phyloP scores from a whole-genome alignment of 2,329 filamentous ascomycete genomes.

The Hawksworthiomyces lignivorus region DNA sequence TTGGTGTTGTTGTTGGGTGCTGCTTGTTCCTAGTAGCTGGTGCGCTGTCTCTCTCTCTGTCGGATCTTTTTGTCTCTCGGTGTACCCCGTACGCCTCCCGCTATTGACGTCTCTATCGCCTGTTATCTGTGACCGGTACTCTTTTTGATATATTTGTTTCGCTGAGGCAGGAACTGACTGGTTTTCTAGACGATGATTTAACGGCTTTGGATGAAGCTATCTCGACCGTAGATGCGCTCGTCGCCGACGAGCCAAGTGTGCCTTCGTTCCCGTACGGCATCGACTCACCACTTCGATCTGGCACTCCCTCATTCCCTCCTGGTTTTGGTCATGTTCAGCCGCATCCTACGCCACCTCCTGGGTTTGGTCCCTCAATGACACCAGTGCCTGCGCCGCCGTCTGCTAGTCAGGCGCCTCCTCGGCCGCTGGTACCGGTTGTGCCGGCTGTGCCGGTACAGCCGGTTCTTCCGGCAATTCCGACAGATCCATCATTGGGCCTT shows the following conservation, averaged over 20 bases:
- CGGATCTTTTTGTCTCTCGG: not conserved
- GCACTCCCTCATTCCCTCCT: slow-evolving; percentile 31
- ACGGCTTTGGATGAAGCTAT: slow-evolving; percentile 53
- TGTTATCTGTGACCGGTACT: slow-evolving; percentile 13
- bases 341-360: slow-evolving; percentile 22
- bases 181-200: slow-evolving; percentile 53
- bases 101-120: slow-evolving; percentile 21
- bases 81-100: not conserved
- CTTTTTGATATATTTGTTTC: slow-evolving; percentile 30
- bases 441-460: not conserved
- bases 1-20: not conserved
- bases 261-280: slow-evolving; percentile 8
- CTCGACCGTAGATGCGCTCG: slow-evolving; percentile 59
- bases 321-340: slow-evolving; percentile 29
- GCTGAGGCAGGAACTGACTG: not conserved
- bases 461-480: too few species aligned
- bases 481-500: too few species aligned
- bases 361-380: slow-evolving; percentile 12
- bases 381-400: not conserved
- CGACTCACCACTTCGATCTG: slow-evolving; percentile 23
- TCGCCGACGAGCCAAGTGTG: slow-evolving; percentile 46
- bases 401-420: not conserved
- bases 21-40: not conserved
- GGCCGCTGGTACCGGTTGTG: not conserved
- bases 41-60: slow-evolving; percentile 1